Evolutionary conservation across 202 grass and related monocot species (phyloP).

Genomic region (Carex sylvatica): DNA sequence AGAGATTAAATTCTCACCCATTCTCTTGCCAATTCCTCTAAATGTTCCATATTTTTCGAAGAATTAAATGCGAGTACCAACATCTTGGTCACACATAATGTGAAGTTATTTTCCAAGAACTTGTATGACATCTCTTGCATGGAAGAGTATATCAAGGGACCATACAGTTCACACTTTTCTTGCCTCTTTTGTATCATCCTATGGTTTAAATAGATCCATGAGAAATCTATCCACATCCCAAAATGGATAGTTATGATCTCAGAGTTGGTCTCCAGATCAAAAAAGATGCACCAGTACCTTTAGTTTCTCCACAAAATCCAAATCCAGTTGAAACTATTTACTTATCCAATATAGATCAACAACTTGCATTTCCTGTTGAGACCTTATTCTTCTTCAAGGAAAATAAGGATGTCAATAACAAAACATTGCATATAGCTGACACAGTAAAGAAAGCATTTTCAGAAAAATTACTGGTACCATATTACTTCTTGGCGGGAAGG

Average conservation of each 20-base stretch:
- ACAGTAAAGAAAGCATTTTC: conserved; percentile 30
- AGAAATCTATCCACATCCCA: conserved; percentile 16
- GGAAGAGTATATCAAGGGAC: conserved; percentile 25
- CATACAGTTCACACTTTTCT: conserved; percentile 27
- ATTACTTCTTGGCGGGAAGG: conserved; percentile 47
- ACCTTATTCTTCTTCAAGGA: conserved; percentile 34
- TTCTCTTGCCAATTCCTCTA: conserved; percentile 19
- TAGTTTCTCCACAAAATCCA: conserved; percentile 33
- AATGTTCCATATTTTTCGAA: not conserved
- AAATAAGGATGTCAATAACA: conserved; percentile 26
- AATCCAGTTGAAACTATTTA: conserved; percentile 24
- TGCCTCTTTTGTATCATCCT: not conserved
- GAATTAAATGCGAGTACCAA: not conserved
- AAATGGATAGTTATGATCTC: conserved; percentile 24
- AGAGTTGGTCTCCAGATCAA: conserved; percentile 7
- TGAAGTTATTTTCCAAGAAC: conserved; percentile 24
- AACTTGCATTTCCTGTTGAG: conserved; percentile 32
- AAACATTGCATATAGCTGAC: conserved; percentile 29
- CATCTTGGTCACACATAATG: conserved; percentile 3
- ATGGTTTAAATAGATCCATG: conserved; percentile 11
- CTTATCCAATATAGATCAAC: conserved; percentile 35
- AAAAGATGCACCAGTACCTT: conserved; percentile 15
- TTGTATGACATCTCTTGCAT: conserved; percentile 27
- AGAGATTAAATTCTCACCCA: not conserved
- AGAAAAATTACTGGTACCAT: conserved; percentile 42